Base-by-base conservation (phyloP, 1,139 yeast genomes). In the Hyphopichia fennica region DNA sequence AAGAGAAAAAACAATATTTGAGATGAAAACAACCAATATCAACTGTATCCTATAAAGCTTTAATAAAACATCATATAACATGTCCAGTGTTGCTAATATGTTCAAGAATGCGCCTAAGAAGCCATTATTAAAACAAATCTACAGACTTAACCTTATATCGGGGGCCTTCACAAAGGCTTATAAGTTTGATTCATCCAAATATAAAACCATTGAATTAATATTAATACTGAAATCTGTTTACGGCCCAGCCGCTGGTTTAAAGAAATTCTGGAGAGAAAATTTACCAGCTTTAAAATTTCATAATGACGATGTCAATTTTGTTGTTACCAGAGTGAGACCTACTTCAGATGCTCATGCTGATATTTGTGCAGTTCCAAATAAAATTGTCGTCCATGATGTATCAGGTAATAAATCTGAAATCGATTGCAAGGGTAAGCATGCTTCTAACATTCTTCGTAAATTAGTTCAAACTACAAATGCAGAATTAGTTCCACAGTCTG, bases 251-350 rank as follows among this genome's bases (percentile, higher is more conserved):
- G 52, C 58, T 15, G 78, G 78, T 1, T 57, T 73, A 45, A 67
- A 63, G 51, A 61, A 64, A 42, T 87, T 90, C 64, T 87, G 95
- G 95, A 80, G 79, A 54, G 67, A 72, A 40, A 77, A 81, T 62
- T 69, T 89, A 45, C 96, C 95, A 17, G 81, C 89, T 13, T 71
- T 90, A 45, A 85, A 82, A 58, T 90, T 87, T 63, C 91, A 88
- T 67, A 90, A 90, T 62, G 93, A 93, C 25, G 68, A 71, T 34
- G 58, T 87, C 28, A 76, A 80, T 29, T 81, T 88, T 45, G 72
- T 79, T 23, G 85, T 89, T 36, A 67, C 75, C 22, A 72, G 87
- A 50, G 71, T 84, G 35, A 65, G 67, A 28, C 74, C 80, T 42
- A 62, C 60, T 22, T 19, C 35, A 19, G 13, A 16, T 8, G 65